These are phyloP conservation scores for Simmondsia chinensis DNA, from an alignment of 148 eudicot genomes.

Conservation along the genomic window DNA sequence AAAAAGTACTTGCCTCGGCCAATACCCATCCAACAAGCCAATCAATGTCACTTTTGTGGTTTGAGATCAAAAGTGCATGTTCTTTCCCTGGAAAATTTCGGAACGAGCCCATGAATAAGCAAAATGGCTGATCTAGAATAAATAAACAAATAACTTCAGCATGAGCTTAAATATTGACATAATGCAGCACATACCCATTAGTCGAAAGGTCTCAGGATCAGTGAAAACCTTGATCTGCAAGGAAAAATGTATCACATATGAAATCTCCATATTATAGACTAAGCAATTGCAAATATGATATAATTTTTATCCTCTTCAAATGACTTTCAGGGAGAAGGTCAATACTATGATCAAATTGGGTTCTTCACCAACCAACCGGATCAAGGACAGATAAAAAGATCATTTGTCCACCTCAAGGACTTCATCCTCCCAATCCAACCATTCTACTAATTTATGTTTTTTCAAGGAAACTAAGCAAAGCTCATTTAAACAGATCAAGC, in stretches of 20 bases:
- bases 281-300: background rate
- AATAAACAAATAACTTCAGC: background rate
- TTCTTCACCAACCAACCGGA: no score
- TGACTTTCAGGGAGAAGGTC: no score
- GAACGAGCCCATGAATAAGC: conserved; percentile 1
- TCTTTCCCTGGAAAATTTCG: conserved; percentile 62
- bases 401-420: no score
- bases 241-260: background rate
- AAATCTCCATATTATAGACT: background rate
- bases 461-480: no score
- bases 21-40: conserved; percentile 99
- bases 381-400: no score
- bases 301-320: no score
- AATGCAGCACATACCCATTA: conserved; percentile 54
- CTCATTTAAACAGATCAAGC: no score
- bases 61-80: conserved; percentile 71
- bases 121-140: no score
- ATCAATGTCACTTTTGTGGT: conserved; percentile 93
- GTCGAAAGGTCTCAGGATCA: conserved; percentile 56
- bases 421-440: no score
- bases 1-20: conserved; percentile 72
- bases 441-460: no score
- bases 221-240: conserved; percentile 75
- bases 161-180: background rate
- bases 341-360: no score